These are phyloP conservation scores for Arabidopsis suecica DNA, from an alignment of 345 rosid genomes.

Conservation along the genomic window DNA sequence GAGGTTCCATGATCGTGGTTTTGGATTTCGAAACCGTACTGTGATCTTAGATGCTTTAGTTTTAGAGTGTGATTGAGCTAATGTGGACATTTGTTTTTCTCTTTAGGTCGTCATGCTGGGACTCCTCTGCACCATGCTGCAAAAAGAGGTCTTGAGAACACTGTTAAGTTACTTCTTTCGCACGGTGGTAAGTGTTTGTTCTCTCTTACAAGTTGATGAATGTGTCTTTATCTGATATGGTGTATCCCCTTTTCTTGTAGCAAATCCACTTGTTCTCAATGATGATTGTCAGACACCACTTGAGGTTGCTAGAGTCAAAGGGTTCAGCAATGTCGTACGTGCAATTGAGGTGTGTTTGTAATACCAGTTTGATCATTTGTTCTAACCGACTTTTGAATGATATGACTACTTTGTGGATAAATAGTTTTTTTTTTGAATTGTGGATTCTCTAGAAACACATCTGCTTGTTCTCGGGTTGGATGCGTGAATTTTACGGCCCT, in stretches of 20 bases:
- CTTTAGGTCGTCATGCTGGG: constrained; percentile 80
- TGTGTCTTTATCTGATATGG: constrained; percentile 8
- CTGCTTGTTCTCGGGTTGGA: constrained; percentile 91
- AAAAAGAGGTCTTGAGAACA: constrained; percentile 80
- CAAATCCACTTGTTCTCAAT: constrained; percentile 78
- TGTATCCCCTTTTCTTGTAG: constrained; percentile 49
- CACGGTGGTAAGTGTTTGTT: constrained; percentile 63
- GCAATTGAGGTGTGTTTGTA: constrained; percentile 71
- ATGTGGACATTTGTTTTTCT: not conserved
- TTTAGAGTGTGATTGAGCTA: constrained; percentile 8
- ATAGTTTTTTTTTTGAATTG: not conserved
- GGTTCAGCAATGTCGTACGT: constrained; percentile 71
- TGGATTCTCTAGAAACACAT: constrained; percentile 61
- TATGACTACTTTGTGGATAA: constrained; percentile 4
- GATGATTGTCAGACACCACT: constrained; percentile 94
- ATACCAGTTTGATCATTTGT: not conserved
- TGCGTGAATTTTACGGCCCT: constrained; percentile 90
- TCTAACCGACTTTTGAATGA: not conserved
- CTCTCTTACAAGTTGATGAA: not conserved
- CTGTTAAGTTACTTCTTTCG: constrained; percentile 79
- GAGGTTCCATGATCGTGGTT: not conserved
- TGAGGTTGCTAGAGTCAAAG: constrained; percentile 90
- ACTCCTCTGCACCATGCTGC: constrained; percentile 99
- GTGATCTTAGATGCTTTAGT: constrained; percentile 18
- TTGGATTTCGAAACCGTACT: not conserved